A percentile compares a stretch with the other conserved stretches of the same genome.
Conservation (phyloP, 2,329 filamentous ascomycete genomes). For the Beauveria brongniartii region DNA sequence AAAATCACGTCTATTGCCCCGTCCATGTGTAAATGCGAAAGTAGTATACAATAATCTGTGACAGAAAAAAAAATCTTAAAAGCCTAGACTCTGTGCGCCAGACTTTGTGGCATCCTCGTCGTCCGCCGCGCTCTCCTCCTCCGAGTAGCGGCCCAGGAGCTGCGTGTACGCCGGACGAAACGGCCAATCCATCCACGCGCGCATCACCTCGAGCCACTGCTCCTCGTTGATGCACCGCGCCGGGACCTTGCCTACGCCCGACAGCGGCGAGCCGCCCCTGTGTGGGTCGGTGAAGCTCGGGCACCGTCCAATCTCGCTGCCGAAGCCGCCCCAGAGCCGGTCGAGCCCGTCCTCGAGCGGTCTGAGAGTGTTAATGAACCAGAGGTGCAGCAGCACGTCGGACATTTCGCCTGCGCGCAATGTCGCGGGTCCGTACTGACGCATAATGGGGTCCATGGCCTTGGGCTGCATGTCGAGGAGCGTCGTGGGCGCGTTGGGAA, state of each 20-base stretch:
- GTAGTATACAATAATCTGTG: neutral
- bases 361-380: conserved; percentile 37
- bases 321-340: conserved; percentile 50
- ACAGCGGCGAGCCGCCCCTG: conserved; percentile 36
- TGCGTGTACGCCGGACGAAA: conserved; percentile 45
- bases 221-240: conserved; percentile 41
- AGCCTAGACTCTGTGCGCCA: conserved; percentile 13
- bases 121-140: conserved; percentile 19
- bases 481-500: conserved; percentile 47
- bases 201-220: conserved; percentile 51
- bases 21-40: neutral
- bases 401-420: conserved; percentile 41
- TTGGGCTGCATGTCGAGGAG: conserved; percentile 63
- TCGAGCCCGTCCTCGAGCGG: conserved; percentile 39
- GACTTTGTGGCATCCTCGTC: conserved; percentile 20
- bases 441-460: conserved; percentile 39
- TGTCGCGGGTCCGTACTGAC: conserved; percentile 32
- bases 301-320: conserved; percentile 41
- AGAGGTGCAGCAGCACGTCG: conserved; percentile 36
- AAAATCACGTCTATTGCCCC: neutral
- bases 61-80: neutral
- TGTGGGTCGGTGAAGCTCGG: conserved; percentile 39
- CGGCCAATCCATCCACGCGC: conserved; percentile 58
- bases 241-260: conserved; percentile 25
- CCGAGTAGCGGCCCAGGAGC: conserved; percentile 36